These are phyloP conservation scores for Termitomyces sp. DNA, from an alignment of 768 basidiomycete species.

Conservation along the genomic window DNA sequence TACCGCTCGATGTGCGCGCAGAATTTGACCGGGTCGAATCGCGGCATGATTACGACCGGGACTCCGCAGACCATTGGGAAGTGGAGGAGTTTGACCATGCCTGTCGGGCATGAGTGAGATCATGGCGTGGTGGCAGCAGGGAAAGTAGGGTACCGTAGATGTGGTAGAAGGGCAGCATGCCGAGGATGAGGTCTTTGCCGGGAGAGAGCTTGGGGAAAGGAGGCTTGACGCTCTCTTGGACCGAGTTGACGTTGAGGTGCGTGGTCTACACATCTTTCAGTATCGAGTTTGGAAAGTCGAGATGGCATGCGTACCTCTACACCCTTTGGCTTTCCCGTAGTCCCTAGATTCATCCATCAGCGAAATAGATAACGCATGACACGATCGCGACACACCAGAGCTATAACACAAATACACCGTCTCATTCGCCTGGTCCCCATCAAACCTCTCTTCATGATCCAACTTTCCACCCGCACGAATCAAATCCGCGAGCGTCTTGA, in stretches of 20 bases:
- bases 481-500: constrained; percentile 18
- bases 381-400: constrained; percentile 29
- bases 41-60: constrained; percentile 55
- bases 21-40: constrained; percentile 70
- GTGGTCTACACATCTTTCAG: constrained; percentile 41
- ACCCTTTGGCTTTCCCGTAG: constrained; percentile 78
- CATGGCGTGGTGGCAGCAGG: not conserved
- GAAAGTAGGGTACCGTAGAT: constrained; percentile 32
- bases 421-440: constrained; percentile 49
- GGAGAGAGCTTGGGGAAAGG: constrained; percentile 38
- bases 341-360: constrained; percentile 41
- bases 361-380: too few species aligned
- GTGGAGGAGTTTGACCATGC: constrained; percentile 59
- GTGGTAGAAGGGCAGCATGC: constrained; percentile 59
- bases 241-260: constrained; percentile 63
- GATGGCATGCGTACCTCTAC: constrained; percentile 34
- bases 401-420: constrained; percentile 66
- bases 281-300: not conserved
- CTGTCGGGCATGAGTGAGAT: constrained; percentile 22
- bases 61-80: constrained; percentile 50
- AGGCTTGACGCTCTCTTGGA: constrained; percentile 46
- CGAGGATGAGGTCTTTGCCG: constrained; percentile 51
- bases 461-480: constrained; percentile 47
- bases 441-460: constrained; percentile 49
- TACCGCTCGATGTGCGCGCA: constrained; percentile 65